Evolutionary conservation across 2,329 filamentous ascomycete genomes (phyloP), one percentile per base, ranked within the genome.

Genomic region (Pseudogymnoascus sp.): DNA sequence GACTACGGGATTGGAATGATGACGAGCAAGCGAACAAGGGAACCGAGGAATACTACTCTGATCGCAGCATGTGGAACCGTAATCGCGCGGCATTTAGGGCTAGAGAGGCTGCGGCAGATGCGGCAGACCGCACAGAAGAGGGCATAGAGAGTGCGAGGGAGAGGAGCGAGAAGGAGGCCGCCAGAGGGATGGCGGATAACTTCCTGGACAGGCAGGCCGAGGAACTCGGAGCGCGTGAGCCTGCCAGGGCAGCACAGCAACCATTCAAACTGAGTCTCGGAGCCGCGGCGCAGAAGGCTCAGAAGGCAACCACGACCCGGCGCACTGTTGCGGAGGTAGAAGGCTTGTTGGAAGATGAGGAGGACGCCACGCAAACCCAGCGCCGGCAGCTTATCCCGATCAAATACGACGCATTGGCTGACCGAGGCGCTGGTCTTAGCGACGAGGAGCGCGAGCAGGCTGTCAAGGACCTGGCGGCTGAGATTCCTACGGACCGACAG

Each of bases 271-370:
- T 97, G 61, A 96, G 91, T 1, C 85, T 97, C 23, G 92, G 92
- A 59, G 90, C 90, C 0, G 90, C 92, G 0, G 89, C 90, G 0
- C 90, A 95, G 71, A 90, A 83, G 69, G 80, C 79, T 13, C 80
- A 79, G 59, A 74, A 82, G 59, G 75, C 75, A 0, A 78, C 79
- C 12, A 76, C 82, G 0, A 78, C 82, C 61, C 82, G 89, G 62
- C 87, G 91, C 62, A 95, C 90, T 0, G 86, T 95, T 63, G 91
- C 91, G 60, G 94, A 99, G 71, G 90, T 99, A 60, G 94, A 97
- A 76, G 90, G 90, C 30, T 79, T 99, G 0, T 79, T 99, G 65
- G 94, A 97, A 74, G 92, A 97, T 73, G 94, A 97, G 73, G 94
- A 97, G 70, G 89, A 94, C 63, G 77, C 77, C n/a, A 82, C 88